Base-by-base conservation (phyloP, 345 rosid species). In the Cardamine resedifolia region DNA sequence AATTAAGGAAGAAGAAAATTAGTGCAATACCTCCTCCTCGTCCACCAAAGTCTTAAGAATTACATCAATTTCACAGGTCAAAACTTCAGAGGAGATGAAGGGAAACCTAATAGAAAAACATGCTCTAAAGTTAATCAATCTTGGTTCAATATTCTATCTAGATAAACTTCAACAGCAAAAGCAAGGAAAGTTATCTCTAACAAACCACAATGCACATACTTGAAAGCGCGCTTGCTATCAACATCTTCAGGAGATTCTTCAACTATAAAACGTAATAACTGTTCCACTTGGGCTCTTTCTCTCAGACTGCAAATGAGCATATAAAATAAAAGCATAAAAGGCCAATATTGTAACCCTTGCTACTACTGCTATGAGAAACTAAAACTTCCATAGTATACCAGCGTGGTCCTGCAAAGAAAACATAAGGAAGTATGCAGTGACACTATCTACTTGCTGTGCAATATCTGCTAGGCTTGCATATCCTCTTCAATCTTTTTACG, bases 31-130 rank as follows among this genome's bases (percentile, higher is more conserved):
- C 97, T 96, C 96, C 82, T 90, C 98, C 74, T 96, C 99, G 67
- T 96, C 99, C 66, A 90, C 91, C 64, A 96, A 70, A 51, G 99
- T 86, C 83, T 87, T 92, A 51, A 96, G 85, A 73, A 96, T 90
- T 58, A 88, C 97, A 79, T 96, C 99, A 72, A 96, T 92, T 82
- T 96, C 99, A 38, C 99, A 96, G 21, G 98, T 88, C 73, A 96
- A 85, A 70, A 96, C 85, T 87, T 96, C 99, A 77, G 97, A 92
- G 58, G 99, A 83, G 73, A 96, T 83, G 81, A 88, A 96, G 5
- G 99, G 99, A 71, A 96, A 96, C 92, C 99, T 96, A 71, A 36
- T 66, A 23, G 43, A 21, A 28, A 14, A 63, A 75, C 57, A 72
- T 58, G 44, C 6, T 41, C 58, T n/a, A 16, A 10, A 45, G 18